Evolutionary conservation across 768 basidiomycete genomes (phyloP).

Genomic region (Termitomyces sp.): DNA sequence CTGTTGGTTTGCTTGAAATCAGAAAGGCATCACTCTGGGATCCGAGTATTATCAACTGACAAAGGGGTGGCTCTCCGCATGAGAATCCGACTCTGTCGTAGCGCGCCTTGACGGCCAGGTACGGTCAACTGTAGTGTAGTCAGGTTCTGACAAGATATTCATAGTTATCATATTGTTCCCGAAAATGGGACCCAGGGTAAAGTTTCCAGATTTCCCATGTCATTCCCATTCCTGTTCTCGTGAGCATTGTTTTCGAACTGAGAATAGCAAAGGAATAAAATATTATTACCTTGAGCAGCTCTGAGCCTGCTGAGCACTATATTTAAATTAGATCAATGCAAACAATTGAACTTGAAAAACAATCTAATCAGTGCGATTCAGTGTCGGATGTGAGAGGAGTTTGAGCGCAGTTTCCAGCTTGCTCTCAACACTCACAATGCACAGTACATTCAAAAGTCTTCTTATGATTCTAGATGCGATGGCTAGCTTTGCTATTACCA

Average conservation of each 20-base stretch:
- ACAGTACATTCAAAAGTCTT: neutral
- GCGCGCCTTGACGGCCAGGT: neutral
- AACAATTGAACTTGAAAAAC: neutral
- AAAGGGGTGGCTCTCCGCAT: too few relatives aligned
- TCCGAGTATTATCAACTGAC: neutral
- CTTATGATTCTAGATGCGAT: neutral
- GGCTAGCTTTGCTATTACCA: conserved; percentile 44
- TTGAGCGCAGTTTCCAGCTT: neutral
- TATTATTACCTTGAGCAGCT: too few relatives aligned
- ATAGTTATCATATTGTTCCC: neutral
- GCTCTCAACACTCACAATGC: neutral
- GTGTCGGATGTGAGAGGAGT: too few relatives aligned
- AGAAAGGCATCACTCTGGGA: too few relatives aligned
- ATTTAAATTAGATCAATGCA: neutral
- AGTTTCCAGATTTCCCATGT: neutral
- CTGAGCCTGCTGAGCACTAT: neutral
- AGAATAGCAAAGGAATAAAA: neutral
- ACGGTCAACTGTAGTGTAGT: too few relatives aligned
- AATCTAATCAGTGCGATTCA: neutral
- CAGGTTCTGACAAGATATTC: neutral
- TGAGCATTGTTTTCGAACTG: neutral
- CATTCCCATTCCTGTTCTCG: neutral
- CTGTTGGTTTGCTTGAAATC: too few relatives aligned
- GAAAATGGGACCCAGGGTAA: neutral
- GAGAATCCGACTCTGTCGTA: neutral